Evolutionary conservation across 2,329 filamentous ascomycete species (phyloP), one percentile per base, ranked within the genome.

Genomic region (Phaeosphaeriaceae sp.): DNA sequence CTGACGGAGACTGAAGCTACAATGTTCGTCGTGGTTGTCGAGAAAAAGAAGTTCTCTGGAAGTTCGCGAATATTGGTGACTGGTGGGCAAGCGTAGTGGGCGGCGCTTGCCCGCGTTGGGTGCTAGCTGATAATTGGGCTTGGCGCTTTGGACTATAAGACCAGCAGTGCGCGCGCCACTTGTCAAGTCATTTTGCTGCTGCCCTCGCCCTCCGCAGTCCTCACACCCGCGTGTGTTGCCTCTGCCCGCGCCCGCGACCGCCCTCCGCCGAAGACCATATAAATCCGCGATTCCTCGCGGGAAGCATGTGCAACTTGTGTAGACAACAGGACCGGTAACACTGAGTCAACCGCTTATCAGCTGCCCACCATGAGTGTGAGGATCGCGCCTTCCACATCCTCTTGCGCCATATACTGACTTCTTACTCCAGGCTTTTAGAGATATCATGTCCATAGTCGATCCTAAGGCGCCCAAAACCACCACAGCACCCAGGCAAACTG

Each of bases 1-100:
- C 82, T 91, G 89, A 91, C 94, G 94, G 94, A 97, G 94, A 98
- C 94, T 97, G 94, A 96, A 88, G 90, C 93, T 93, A 95, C 92
- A 92, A 93, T 97, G 90, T 91, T 87, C 62, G 63, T 69, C 63
- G 74, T 67, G 64, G 68, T 70, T 72, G 66, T 63, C 66, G 65
- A 67, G 60, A 55, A 54, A 55, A 55, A 63, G 60, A 30, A 70
- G 22, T 47, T 17, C 26, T 22, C 22, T 35, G 26, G 48, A 74
- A 74, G 70, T 73, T 75, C 67, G 66, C 58, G 55, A 62, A 64
- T 65, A 58, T 60, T 54, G 44, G 30, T 23, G 44, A 42, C 11
- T 19, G 47, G 24, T 22, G 47, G 21, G 21, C 35, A 15, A 47
- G 44, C 51, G 54, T 64, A 54, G 66, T 64, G 65, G 66, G 67